Percentiles rank a stretch among this genome's conserved stretches.
Conservation (phyloP, 2,329 filamentous ascomycete genomes). For the Penicillium polonicum region DNA sequence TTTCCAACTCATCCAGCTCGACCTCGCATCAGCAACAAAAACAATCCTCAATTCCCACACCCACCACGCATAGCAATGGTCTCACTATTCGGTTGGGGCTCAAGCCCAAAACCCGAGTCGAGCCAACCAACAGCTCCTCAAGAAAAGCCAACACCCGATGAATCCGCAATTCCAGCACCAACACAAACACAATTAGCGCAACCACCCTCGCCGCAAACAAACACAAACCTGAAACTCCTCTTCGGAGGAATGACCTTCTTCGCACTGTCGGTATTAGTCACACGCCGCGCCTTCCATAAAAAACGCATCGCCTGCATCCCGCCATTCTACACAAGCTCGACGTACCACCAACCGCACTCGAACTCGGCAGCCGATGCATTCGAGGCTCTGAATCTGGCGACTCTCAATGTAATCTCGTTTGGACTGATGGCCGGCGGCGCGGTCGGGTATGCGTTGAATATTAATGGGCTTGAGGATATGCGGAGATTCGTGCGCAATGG, state of each 20-base stretch:
- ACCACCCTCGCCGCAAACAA: constrained; percentile 14
- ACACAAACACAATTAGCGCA: constrained; percentile 14
- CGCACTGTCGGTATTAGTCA: constrained; percentile 67
- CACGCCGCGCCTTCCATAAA: constrained; percentile 66
- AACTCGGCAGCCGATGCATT: constrained; percentile 71
- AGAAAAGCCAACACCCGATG: constrained; percentile 9
- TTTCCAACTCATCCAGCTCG: not conserved
- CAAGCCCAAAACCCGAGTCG: constrained; percentile 17
- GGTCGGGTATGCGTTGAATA: constrained; percentile 72
- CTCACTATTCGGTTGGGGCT: constrained; percentile 28
- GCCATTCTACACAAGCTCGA: constrained; percentile 63
- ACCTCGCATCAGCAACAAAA: not conserved
- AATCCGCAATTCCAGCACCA: constrained; percentile 5
- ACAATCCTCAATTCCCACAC: not conserved
- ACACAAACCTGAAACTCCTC: constrained; percentile 55
- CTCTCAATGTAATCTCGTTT: constrained; percentile 76
- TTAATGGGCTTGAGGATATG: constrained; percentile 68
- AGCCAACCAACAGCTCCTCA: not conserved
- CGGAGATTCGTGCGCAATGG: constrained; percentile 58
- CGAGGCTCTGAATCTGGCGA: constrained; percentile 82
- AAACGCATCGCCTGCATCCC: constrained; percentile 64
- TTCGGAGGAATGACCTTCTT: constrained; percentile 75
- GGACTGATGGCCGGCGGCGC: constrained; percentile 74
- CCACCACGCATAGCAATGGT: constrained; percentile 20
- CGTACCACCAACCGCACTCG: constrained; percentile 46